These are phyloP conservation scores for Gryganskiella cystojenkinii DNA, from an alignment of 192 early-diverging fungal species.

Conservation along the genomic window DNA sequence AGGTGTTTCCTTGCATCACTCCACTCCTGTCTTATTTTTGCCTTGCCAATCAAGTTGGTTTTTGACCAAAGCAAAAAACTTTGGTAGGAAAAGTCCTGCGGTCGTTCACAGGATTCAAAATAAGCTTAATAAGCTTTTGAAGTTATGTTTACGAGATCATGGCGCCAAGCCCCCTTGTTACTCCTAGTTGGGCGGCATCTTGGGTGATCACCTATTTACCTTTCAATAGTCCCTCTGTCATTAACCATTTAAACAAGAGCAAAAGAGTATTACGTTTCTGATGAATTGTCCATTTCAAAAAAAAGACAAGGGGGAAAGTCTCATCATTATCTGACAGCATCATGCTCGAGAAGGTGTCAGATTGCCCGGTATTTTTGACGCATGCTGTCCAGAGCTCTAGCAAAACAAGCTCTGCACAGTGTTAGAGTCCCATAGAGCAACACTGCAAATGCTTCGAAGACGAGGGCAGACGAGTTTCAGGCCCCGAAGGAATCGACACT, in stretches of 20 bases:
- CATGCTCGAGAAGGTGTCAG: no score
- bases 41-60: conserved; percentile 11
- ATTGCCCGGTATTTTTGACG: conserved; percentile 1
- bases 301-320: not conserved
- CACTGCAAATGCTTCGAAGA: no score
- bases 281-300: no score
- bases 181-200: conserved; percentile 3
- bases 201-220: conserved; percentile 4
- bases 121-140: conserved; percentile 19
- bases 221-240: no score
- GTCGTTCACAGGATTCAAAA: conserved; percentile 11
- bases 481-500: no score
- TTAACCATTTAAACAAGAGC: no score
- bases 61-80: conserved; percentile 12
- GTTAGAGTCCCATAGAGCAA: conserved; percentile 1
- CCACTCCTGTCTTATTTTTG: conserved; percentile 10
- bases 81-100: conserved; percentile 17
- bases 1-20: conserved; percentile 10
- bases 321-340: not conserved
- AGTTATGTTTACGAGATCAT: not conserved
- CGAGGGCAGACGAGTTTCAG: no score
- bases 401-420: conserved; percentile 4
- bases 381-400: conserved; percentile 7
- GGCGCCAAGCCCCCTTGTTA: conserved; percentile 9
- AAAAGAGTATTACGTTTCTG: no score